Evolutionary conservation across 352 stramenopile genomes (phyloP).

Genomic region (Peronospora belbahrii): DNA sequence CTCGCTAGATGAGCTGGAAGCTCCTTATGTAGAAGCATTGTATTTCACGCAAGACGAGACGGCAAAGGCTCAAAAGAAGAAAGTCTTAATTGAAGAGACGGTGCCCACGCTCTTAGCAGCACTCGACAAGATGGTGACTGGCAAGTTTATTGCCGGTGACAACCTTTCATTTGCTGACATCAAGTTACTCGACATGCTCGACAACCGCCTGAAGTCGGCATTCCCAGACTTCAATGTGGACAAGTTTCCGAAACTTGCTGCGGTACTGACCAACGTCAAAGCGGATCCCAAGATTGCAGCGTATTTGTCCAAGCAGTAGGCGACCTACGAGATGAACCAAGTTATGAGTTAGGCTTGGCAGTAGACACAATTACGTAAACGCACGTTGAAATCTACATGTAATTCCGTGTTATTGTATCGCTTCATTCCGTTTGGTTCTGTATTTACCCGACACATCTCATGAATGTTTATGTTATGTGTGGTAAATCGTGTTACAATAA

Average conservation of each 20-base stretch:
- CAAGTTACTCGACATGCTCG: conserved; percentile 36
- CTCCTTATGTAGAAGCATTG: conserved; percentile 23
- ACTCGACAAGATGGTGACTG: conserved; percentile 37
- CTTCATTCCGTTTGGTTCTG: no score
- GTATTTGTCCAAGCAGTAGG: conserved; percentile 32
- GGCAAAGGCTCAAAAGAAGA: conserved; percentile 39
- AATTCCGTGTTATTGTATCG: no score
- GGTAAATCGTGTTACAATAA: no score
- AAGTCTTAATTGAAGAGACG: conserved; percentile 37
- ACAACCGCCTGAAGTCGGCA: conserved; percentile 28
- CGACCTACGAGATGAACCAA: no score
- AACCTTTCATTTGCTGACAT: conserved; percentile 47
- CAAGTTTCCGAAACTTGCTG: conserved; percentile 36
- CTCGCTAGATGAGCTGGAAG: conserved; percentile 32
- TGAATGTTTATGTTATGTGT: no score
- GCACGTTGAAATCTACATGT: no score
- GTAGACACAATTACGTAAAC: no score
- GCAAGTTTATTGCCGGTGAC: conserved; percentile 46
- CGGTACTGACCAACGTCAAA: conserved; percentile 32
- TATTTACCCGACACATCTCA: no score
- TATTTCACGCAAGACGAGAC: conserved; percentile 29
- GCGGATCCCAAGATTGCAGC: conserved; percentile 31
- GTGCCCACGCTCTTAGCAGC: conserved; percentile 17
- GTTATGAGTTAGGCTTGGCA: no score
- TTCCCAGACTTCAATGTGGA: conserved; percentile 25